Evolutionary conservation across 148 eudicot species (phyloP).

Genomic region (Heliamphora exappendiculata): DNA sequence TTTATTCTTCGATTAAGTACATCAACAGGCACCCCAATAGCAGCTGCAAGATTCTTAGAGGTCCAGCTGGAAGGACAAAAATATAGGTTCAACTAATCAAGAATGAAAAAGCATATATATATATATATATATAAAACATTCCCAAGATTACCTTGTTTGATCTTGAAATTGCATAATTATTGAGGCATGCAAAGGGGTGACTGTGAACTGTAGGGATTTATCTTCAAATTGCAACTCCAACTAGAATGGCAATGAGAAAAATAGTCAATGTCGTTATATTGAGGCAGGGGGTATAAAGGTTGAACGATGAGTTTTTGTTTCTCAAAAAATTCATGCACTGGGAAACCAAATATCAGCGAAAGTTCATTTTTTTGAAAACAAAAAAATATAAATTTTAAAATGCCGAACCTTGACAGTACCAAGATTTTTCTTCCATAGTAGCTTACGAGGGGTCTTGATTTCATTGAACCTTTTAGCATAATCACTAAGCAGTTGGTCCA

Average conservation of each 20-base stretch:
- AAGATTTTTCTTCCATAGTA: constrained; percentile 92
- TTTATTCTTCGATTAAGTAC: constrained; percentile 64
- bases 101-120: constrained; percentile 6
- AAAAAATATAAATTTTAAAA: not conserved
- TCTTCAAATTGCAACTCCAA: constrained; percentile 94
- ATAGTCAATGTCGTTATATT: not conserved
- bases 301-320: not conserved
- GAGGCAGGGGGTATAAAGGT: not conserved
- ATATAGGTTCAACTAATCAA: constrained; percentile 4
- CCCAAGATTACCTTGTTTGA: constrained; percentile 49
- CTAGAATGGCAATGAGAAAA: constrained; percentile 23
- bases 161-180: constrained; percentile 85
- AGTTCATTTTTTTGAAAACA: not conserved
- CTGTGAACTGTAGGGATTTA: constrained; percentile 61
- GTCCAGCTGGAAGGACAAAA: constrained; percentile 58
- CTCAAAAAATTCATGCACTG: not conserved
- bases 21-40: constrained; percentile 80
- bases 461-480: constrained; percentile 91
- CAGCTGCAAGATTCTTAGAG: constrained; percentile 83
- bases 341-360: constrained; percentile 11
- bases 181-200: constrained; percentile 87
- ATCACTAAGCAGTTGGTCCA: constrained; percentile 70
- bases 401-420: constrained; percentile 88
- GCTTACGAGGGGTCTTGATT: constrained; percentile 91
- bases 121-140: constrained; percentile 7